Percentiles rank a stretch among this genome's conserved stretches.
Conservation (phyloP, 768 basidiomycete genomes). For the Boletus sp. region DNA sequence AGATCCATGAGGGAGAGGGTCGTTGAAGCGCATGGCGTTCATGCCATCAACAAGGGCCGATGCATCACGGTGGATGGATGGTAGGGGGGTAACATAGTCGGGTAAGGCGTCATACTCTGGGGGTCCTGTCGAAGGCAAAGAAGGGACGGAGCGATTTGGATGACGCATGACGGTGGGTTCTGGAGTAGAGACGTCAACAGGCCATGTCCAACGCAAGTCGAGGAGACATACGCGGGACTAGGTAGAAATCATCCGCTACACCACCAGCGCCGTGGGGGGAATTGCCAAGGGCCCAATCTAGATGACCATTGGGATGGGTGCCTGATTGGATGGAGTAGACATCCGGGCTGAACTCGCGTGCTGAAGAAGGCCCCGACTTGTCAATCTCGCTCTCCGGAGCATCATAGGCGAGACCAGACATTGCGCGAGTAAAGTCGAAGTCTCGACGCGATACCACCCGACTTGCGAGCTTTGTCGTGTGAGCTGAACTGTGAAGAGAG, state of each 20-base stretch:
- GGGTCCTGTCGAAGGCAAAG: conserved; percentile 39
- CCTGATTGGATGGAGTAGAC: background rate
- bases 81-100: conserved; percentile 28
- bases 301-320: conserved; percentile 1
- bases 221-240: conserved; percentile 20
- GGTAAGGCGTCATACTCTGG: conserved; percentile 30
- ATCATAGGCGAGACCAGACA: conserved; percentile 33
- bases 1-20: conserved; percentile 34
- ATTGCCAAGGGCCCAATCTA: conserved; percentile 4
- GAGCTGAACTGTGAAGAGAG: background rate
- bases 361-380: conserved; percentile 4
- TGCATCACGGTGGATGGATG: conserved; percentile 39
- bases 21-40: conserved; percentile 50
- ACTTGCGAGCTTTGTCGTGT: background rate
- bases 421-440: conserved; percentile 8
- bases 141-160: conserved; percentile 47
- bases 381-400: conserved; percentile 15
- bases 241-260: conserved; percentile 17
- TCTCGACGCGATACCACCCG: background rate
- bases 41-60: conserved; percentile 49
- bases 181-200: conserved; percentile 12
- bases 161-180: conserved; percentile 39
- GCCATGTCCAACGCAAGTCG: background rate
- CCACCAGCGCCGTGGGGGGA: conserved; percentile 3
- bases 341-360: conserved; percentile 3